phyloP scores from a whole-genome alignment of 148 eudicot genomes.

The Rhododendron kiyosumense region DNA sequence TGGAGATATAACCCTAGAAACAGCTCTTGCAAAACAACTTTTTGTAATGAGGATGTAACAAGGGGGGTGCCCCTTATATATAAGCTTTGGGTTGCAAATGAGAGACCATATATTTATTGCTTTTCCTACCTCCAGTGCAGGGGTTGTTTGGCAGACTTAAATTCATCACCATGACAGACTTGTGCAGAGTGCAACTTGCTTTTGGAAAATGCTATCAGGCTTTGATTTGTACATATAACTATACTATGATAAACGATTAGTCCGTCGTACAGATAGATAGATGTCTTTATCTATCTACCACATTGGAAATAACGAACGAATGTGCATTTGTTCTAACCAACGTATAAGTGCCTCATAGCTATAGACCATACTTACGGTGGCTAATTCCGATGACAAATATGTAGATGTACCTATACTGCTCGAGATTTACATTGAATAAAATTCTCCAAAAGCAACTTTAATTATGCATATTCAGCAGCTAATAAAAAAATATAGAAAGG shows the following conservation, averaged over 20 bases:
- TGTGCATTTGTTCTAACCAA: neutral
- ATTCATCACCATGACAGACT: conserved; percentile 5
- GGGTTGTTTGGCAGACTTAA: conserved; percentile 10
- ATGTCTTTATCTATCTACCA: neutral
- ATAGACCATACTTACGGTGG: too few relatives aligned
- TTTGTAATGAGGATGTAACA: conserved; percentile 12
- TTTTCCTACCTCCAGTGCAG: conserved; percentile 16
- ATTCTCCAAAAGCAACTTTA: too few relatives aligned
- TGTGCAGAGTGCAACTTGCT: neutral
- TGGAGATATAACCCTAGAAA: neutral
- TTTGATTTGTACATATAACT: neutral
- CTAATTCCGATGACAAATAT: too few relatives aligned
- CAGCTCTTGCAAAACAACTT: neutral
- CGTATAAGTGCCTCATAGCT: too few relatives aligned
- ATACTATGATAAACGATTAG: too few relatives aligned
- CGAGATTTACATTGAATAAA: too few relatives aligned
- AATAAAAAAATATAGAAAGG: neutral
- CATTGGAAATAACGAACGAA: too few relatives aligned
- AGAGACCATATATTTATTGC: neutral
- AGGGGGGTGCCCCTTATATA: neutral
- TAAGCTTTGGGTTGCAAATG: neutral
- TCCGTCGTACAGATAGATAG: too few relatives aligned
- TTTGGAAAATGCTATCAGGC: neutral
- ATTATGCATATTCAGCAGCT: neutral
- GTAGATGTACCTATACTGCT: too few relatives aligned